phyloP scores from a whole-genome alignment of 2,329 filamentous ascomycete genomes.

The Botrytis sinoallii region DNA sequence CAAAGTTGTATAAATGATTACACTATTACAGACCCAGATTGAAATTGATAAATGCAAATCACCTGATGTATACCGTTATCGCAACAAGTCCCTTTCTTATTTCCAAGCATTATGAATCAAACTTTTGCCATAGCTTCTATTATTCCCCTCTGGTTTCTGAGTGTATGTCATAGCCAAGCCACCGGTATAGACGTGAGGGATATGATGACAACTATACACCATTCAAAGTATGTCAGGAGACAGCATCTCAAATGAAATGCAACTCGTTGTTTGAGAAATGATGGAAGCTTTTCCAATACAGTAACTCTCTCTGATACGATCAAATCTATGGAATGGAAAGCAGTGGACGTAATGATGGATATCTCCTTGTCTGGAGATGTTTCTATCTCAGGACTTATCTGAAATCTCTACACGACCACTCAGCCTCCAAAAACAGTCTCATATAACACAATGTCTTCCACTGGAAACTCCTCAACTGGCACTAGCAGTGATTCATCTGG shows the following conservation, averaged over 20 bases:
- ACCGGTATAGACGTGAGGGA: background rate
- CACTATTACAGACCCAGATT: background rate
- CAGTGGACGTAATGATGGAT: constrained; percentile 22
- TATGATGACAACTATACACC: constrained; percentile 28
- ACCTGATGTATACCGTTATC: background rate
- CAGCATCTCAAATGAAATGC: constrained; percentile 48
- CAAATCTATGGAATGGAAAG: constrained; percentile 57
- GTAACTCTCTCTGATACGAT: constrained; percentile 52
- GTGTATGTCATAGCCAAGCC: background rate
- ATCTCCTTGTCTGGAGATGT: background rate
- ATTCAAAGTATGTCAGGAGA: constrained; percentile 45
- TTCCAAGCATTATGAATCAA: background rate
- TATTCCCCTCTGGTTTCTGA: background rate
- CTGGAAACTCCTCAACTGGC: background rate
- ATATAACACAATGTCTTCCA: background rate
- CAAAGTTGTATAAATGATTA: background rate
- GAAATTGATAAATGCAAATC: background rate
- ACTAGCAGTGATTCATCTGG: background rate
- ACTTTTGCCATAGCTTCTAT: background rate
- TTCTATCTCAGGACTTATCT: background rate
- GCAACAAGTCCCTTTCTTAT: background rate
- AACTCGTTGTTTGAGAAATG: constrained; percentile 53
- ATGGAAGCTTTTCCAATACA: constrained; percentile 54
- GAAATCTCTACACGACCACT: background rate
- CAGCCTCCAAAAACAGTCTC: background rate